Evolutionary conservation across 306 rosid species (phyloP), one percentile per base, ranked within the genome.

Genomic region (Cucurbita moschata): DNA sequence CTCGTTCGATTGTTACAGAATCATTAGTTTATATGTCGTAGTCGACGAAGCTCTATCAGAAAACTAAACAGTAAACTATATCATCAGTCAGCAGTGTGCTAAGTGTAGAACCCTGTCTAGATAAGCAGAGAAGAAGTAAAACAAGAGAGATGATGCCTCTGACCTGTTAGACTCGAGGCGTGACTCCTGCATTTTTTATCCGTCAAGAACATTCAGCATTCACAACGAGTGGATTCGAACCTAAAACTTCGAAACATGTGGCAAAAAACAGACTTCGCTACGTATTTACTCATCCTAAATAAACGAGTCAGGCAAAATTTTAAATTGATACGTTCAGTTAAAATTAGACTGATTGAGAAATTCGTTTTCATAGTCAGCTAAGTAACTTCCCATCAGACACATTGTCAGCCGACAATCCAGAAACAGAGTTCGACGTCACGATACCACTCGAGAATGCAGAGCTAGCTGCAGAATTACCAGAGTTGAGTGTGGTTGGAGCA

Each of bases 401-500:
- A 55, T 62, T 56, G 72, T 76, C 80, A 4, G 23, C 59, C 3
- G 77, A 30, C 62, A 77, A 77, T 42, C 81, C 73, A 50, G 64
- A 71, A 26, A 55, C 61, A 14, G 79, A 51, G 76, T 52, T 60
- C 43, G 55, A 30, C 16, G 55, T 42, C 16, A 63, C 46, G 26
- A 57, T 51, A 42, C 12, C 66, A 62, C 74, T 71, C 15, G 80
- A 21, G 51, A 80, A 52, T 21, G 80, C 69, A 42, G 76, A 53
- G 67, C 66, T 61, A 50, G 66, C 81, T 0, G 82, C 73, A 42
- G 77, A 78, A 50, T 71, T 64, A 23, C 75, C 72, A 53, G 92
- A 13, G 66, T 78, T 83, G 79, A 80, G 88, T 47, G 87, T 73
- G 50, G 62, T 39, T 40, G 74, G 74, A 54, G 47, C 47, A 6